Conservation (phyloP, 2,329 filamentous ascomycete genomes). For the Diaporthe citri region DNA sequence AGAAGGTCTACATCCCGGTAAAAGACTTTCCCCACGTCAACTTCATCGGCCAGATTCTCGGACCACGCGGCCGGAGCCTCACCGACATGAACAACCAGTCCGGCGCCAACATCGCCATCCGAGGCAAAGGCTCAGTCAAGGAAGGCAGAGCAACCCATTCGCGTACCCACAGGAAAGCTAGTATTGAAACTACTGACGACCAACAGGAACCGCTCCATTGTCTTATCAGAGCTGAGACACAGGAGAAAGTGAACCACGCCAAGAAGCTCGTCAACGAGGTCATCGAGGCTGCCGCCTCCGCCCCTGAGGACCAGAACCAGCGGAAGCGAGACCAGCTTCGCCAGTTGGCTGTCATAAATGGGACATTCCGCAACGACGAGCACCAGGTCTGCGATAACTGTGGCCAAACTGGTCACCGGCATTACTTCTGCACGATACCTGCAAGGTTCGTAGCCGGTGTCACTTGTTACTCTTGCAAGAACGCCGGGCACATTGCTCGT, state of each 20-base stretch:
- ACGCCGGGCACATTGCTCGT: background rate
- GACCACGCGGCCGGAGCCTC: constrained; percentile 84
- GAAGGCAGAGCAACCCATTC: constrained; percentile 70
- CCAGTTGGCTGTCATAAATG: constrained; percentile 83
- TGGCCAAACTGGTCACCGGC: background rate
- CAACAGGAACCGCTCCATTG: constrained; percentile 85
- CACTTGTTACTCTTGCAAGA: background rate
- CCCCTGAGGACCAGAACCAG: constrained; percentile 83
- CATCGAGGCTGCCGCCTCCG: constrained; percentile 82
- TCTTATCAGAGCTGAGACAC: constrained; percentile 84
- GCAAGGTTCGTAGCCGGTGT: background rate
- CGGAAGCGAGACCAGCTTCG: constrained; percentile 84
- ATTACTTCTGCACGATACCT: constrained; percentile 2
- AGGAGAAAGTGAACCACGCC: constrained; percentile 81
- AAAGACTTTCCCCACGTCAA: constrained; percentile 90
- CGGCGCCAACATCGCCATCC: constrained; percentile 82
- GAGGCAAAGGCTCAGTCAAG: constrained; percentile 86
- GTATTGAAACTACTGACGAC: constrained; percentile 69
- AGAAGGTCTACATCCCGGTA: constrained; percentile 87
- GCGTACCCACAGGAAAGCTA: constrained; percentile 58
- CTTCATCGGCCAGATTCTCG: constrained; percentile 90
- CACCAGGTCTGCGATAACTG: constrained; percentile 12
- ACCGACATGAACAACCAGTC: constrained; percentile 86
- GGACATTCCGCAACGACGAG: constrained; percentile 84
- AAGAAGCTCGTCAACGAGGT: constrained; percentile 83